A percentile compares a stretch with the other conserved stretches of the same genome.
Evolutionary conservation across 106 monocot genomes (phyloP).

Genomic region (Vanilla planifolia): DNA sequence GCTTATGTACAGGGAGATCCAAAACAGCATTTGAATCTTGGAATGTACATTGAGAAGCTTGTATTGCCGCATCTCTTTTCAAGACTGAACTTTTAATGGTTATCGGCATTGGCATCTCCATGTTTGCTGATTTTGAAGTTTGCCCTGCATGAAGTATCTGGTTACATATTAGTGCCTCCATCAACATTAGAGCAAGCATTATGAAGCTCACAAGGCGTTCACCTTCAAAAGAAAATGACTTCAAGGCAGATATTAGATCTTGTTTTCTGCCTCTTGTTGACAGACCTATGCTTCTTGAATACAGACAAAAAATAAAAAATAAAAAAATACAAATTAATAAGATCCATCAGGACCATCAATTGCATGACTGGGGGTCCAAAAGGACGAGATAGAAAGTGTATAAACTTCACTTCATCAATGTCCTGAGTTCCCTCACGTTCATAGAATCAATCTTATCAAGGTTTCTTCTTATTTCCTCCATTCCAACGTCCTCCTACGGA

Average conservation of each 20-base stretch:
- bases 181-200: background rate
- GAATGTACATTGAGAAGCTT: conserved; percentile 16
- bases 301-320: conserved; percentile 1
- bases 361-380: background rate
- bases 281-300: conserved; percentile 47
- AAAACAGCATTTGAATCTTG: conserved; percentile 15
- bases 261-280: conserved; percentile 61
- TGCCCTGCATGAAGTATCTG: conserved; percentile 1
- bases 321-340: background rate
- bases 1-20: conserved; percentile 23
- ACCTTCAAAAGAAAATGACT: conserved; percentile 13
- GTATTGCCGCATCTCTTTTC: conserved; percentile 33
- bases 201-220: conserved; percentile 23
- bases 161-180: background rate
- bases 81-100: conserved; percentile 5
- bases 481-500: conserved; percentile 28
- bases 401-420: conserved; percentile 41
- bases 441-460: conserved; percentile 44
- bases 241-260: conserved; percentile 61
- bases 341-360: background rate
- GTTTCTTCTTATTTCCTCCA: conserved; percentile 36
- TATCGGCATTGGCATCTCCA: background rate
- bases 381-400: background rate
- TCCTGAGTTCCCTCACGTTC: conserved; percentile 68
- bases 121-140: conserved; percentile 4